Evolutionary conservation across 129 eudicot species (phyloP), one percentile per base, ranked within the genome.

Genomic region (Cynara cardunculus): DNA sequence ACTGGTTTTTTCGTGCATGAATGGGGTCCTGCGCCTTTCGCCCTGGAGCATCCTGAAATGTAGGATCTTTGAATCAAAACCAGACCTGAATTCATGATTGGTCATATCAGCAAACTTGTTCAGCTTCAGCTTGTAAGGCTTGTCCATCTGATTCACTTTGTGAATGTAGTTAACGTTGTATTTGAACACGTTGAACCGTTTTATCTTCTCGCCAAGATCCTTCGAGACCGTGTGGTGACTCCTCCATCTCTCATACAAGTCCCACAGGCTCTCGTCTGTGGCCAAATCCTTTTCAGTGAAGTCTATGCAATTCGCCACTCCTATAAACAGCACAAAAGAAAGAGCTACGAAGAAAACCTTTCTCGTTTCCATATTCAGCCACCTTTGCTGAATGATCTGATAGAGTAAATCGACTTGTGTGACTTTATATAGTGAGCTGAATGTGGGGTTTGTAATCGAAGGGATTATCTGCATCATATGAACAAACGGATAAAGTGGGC

Each of bases 41-140:
- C 95, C 97, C 2, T 83, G 85, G 7, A 91, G 87, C 90, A 82
- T 87, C 74, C 96, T 75, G 59, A 74, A 82, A 79, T 94, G 97
- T 31, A 74, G 83, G 62, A 94, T 86, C 78, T 90, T 94, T 0
- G 98, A 91, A 62, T 88, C 88, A 62, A 85, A 94, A 0, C 80
- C 80, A 39, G 72, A 32, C 80, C 89, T 76, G 83, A 89, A 91
- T 83, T 94, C 98, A 71, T 84, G 89, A 85, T 77, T 91, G 26
- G 97, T 94, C 97, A 91, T 85, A 64, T 91, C 98, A 10, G 93
- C 98, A 76, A 85, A 91, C 86, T 82, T 81, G 74, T 94, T 94
- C 86, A 94, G 94, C 69, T 78, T 88, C 83, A 94, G 80, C 92
- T 94, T 94, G 83, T 91, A 94, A 25, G 96, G 98, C 86, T 76